Conservation (phyloP, 2,329 filamentous ascomycete genomes). For the Fusarium buxicola region DNA sequence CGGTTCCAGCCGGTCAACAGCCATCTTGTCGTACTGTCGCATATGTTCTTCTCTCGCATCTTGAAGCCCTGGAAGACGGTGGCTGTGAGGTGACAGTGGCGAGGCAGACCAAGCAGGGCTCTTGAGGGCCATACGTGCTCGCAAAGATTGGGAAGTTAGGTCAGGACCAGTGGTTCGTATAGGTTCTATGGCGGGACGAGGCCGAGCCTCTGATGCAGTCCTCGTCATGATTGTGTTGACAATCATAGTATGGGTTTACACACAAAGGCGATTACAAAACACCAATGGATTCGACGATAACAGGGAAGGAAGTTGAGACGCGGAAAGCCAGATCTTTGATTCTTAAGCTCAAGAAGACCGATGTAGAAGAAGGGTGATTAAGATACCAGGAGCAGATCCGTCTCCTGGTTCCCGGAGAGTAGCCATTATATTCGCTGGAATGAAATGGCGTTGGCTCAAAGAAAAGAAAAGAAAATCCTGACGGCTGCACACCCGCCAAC, state of each 20-base stretch:
- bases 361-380: background rate
- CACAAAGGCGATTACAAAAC: background rate
- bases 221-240: conserved; percentile 29
- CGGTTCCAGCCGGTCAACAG: conserved; percentile 25
- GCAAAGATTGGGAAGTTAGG: conserved; percentile 20
- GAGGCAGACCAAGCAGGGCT: conserved; percentile 39
- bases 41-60: conserved; percentile 33
- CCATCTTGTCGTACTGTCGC: conserved; percentile 33
- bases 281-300: background rate
- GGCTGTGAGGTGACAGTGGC: conserved; percentile 36
- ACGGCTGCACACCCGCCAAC: conserved; percentile 16
- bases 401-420: conserved; percentile 6
- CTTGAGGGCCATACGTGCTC: conserved; percentile 31
- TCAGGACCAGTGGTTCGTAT: conserved; percentile 38
- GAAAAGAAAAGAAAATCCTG: conserved; percentile 30
- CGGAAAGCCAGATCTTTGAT: background rate
- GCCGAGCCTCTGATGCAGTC: conserved; percentile 27
- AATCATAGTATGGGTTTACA: conserved; percentile 10
- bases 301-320: background rate
- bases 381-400: conserved; percentile 1
- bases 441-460: conserved; percentile 37
- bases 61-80: conserved; percentile 30
- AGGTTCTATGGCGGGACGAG: conserved; percentile 39
- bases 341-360: background rate
- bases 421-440: conserved; percentile 35